A percentile compares a stretch with the other conserved stretches of the same genome.
Conservation (phyloP, 2,329 filamentous ascomycete species). For the Neonectria hederae region DNA sequence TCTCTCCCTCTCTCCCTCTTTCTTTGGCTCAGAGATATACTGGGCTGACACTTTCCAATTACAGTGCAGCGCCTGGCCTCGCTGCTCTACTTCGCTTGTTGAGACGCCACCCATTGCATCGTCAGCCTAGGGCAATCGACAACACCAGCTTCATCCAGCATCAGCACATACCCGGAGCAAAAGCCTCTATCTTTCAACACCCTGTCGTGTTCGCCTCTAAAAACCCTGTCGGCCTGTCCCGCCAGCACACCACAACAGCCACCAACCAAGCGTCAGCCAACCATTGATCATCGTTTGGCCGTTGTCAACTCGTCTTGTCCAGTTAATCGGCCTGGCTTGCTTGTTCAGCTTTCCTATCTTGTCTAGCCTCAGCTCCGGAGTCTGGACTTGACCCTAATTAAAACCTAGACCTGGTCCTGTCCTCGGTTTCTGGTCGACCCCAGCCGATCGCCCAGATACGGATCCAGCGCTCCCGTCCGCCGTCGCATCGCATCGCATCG, state of each 20-base stretch:
- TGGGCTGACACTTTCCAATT: background rate
- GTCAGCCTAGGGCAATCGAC: background rate
- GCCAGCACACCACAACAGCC: slow-evolving; percentile 1
- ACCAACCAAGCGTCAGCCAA: background rate
- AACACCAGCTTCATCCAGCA: background rate
- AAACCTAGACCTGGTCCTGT: background rate
- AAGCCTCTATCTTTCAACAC: background rate
- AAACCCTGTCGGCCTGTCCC: background rate
- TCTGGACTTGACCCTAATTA: background rate
- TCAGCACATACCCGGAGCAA: background rate
- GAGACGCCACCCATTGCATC: background rate
- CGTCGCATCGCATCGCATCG: slow-evolving; percentile 32
- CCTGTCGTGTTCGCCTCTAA: background rate
- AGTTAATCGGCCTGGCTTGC: slow-evolving; percentile 10
- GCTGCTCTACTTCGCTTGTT: background rate
- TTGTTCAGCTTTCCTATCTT: slow-evolving; percentile 15
- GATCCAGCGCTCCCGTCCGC: slow-evolving; percentile 33
- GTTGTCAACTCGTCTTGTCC: background rate
- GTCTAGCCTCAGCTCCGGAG: slow-evolving; percentile 15
- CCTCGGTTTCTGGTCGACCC: slow-evolving; percentile 6
- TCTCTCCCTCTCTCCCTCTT: background rate
- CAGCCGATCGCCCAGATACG: slow-evolving; percentile 33
- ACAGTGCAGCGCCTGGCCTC: background rate
- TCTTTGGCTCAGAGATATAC: background rate
- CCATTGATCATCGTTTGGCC: slow-evolving; percentile 4